Percentiles rank a stretch among this genome's conserved stretches.
Conservation (phyloP, 1,284 basidiomycete genomes). For the Porodaedalea pini region DNA sequence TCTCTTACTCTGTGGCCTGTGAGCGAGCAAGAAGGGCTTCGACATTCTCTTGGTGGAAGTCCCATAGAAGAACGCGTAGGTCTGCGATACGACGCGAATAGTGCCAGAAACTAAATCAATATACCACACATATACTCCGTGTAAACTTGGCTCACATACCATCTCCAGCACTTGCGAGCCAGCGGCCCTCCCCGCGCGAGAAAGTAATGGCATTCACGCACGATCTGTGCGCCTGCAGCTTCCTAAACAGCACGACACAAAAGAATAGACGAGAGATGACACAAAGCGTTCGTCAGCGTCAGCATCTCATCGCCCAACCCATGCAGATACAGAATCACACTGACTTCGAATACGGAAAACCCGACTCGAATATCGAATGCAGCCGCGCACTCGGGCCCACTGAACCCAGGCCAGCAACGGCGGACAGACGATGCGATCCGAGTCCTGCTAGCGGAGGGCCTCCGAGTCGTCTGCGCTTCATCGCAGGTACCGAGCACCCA, state of each 20-base stretch:
- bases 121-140: background rate
- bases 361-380: constrained; percentile 10
- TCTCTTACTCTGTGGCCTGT: constrained; percentile 46
- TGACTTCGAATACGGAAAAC: constrained; percentile 12
- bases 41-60: constrained; percentile 63
- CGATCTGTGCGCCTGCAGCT: constrained; percentile 55
- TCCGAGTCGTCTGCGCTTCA: background rate
- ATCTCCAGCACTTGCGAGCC: constrained; percentile 75
- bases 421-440: background rate
- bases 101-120: no score
- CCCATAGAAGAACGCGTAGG: constrained; percentile 59
- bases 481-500: background rate
- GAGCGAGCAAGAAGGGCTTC: constrained; percentile 43
- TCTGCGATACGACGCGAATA: constrained; percentile 43
- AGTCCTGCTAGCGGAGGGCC: background rate
- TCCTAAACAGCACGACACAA: constrained; percentile 36
- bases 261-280: background rate
- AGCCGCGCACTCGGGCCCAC: background rate
- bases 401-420: no score
- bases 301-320: no score
- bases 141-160: no score
- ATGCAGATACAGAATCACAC: background rate
- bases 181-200: constrained; percentile 58
- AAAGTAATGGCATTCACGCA: constrained; percentile 71
- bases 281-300: no score